Evolutionary conservation across 1,139 yeast species (phyloP), one percentile per base, ranked within the genome.

Genomic region (Pichia sp.): DNA sequence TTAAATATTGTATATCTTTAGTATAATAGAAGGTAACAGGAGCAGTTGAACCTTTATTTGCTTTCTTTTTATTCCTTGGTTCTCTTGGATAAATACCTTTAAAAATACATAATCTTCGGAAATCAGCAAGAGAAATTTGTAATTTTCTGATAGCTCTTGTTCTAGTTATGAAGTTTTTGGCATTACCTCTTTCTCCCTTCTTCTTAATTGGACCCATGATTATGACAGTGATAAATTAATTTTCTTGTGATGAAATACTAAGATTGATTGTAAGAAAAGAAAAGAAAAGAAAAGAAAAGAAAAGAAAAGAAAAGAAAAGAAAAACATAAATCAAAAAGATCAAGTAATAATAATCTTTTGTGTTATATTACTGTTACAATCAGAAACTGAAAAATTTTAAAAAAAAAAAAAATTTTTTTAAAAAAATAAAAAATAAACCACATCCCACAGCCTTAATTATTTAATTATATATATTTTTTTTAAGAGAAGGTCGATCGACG

Each of bases 21-120:
- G 84, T 69, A 68, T 90, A 92, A 71, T 94, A 92, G 67, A 94
- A 94, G 4, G 98, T 94, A 31, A 86, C 86, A 44, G 96, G 96
- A 26, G 95, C 95, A 11, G 97, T 88, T 28, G 96, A 86, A 29
- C 98, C 98, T 69, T 88, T 90, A 69, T 90, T 92, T 53, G 97
- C 97, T 76, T 88, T 90, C 81, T 86, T 89, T 73, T 89, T 90
- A 69, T 87, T 89, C 62, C 94, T 76, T 46, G 98, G 97, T 66
- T 92, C 98, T 66, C 99, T 79, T 49, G 99, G 99, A 67, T 83
- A 85, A 54, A 85, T 84, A 44, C 99, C 99, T 67, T 92, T 92
- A 78, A 92, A 88, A 66, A 92, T 92, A 76, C 98, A 92, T 63
- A 92, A 77, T 64, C 97, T 80, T 72, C 98, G 86, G 79, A 92